Percentiles rank a stretch among this genome's conserved stretches.
Evolutionary conservation across 1,284 basidiomycete species (phyloP).

Genomic region (Puccinia brachypodii): DNA sequence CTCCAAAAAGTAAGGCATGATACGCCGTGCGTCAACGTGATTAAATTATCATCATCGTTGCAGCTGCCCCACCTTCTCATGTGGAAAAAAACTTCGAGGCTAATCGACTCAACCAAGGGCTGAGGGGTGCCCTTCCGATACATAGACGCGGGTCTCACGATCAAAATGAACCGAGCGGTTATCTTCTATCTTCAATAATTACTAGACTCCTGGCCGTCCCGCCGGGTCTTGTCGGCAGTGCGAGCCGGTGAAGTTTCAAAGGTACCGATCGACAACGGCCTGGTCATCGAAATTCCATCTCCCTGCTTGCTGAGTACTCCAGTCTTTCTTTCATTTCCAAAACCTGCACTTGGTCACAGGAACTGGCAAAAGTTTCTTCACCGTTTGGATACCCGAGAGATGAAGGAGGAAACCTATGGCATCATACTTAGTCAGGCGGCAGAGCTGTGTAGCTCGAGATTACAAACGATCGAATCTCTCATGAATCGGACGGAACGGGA

Average conservation of each 20-base stretch:
- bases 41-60: neutral
- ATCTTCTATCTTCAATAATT: neutral
- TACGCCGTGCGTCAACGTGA: neutral
- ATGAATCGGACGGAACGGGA: neutral
- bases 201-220: neutral
- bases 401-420: neutral
- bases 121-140: neutral
- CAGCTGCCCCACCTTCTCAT: neutral
- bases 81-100: neutral
- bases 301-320: too few relatives aligned
- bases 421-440: neutral
- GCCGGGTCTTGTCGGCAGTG: neutral
- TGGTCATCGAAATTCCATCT: neutral
- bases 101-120: neutral
- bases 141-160: neutral
- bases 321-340: neutral
- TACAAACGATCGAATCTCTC: neutral
- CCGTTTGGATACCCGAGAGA: neutral
- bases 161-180: neutral
- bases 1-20: neutral
- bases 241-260: neutral
- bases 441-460: neutral
- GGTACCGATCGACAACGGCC: neutral
- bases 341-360: neutral
- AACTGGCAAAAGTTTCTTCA: neutral